Evolutionary conservation across 306 rosid species (phyloP).

Genomic region (Acacia melanoxylon): DNA sequence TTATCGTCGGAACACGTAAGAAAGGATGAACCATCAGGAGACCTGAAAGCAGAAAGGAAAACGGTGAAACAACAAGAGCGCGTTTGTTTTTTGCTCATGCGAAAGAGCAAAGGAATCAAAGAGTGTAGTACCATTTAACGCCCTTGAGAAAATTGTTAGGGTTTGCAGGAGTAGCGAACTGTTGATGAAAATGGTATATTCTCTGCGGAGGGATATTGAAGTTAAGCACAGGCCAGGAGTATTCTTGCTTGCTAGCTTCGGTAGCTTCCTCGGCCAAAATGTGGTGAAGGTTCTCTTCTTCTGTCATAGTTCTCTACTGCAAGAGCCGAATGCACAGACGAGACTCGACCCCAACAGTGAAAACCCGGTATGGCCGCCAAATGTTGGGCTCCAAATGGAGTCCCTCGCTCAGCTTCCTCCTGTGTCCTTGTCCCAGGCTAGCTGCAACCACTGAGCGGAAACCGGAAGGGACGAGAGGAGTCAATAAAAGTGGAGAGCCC

Average conservation of each 20-base stretch:
- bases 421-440: not conserved
- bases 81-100: not conserved
- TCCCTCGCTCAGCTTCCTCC: not conserved
- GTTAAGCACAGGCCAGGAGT: constrained; percentile 56
- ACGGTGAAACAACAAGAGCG: not conserved
- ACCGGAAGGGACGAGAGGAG: too few relatives aligned
- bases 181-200: constrained; percentile 72
- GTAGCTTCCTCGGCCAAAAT: constrained; percentile 11
- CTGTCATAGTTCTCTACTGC: constrained; percentile 41
- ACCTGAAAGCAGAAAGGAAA: constrained; percentile 41
- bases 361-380: not conserved
- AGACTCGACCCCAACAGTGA: not conserved
- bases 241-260: constrained; percentile 32
- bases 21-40: constrained; percentile 90
- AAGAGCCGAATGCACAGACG: not conserved
- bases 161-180: constrained; percentile 65
- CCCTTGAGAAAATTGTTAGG: constrained; percentile 88
- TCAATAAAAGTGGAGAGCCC: too few relatives aligned
- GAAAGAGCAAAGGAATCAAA: not conserved
- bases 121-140: constrained; percentile 71
- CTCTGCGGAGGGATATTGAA: constrained; percentile 65
- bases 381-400: not conserved
- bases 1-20: constrained; percentile 85
- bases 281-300: constrained; percentile 35
- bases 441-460: not conserved